Evolutionary conservation across 2,329 filamentous ascomycete genomes (phyloP).

Genomic region (Endothia cerciana): DNA sequence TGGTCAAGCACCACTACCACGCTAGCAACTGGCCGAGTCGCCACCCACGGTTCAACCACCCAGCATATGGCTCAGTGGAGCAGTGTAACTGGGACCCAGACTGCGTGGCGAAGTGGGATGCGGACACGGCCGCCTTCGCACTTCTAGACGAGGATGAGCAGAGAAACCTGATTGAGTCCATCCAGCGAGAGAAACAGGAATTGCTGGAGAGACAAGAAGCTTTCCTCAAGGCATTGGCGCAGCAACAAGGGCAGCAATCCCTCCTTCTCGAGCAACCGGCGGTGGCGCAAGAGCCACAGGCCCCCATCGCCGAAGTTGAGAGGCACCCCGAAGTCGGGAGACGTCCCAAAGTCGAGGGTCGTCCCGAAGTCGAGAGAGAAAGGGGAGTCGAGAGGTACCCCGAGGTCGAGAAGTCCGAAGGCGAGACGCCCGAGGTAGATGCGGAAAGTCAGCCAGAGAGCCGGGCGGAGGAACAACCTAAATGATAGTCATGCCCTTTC

Average conservation of each 20-base stretch:
- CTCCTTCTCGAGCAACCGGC: conserved; percentile 5
- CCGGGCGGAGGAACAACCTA: background rate
- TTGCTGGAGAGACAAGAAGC: conserved; percentile 31
- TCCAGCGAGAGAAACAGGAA: conserved; percentile 37
- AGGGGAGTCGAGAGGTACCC: background rate
- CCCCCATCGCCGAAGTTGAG: background rate
- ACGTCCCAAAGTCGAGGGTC: background rate
- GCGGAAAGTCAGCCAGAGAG: background rate
- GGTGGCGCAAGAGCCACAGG: background rate
- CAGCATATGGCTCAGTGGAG: conserved; percentile 71
- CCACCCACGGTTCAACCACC: conserved; percentile 69
- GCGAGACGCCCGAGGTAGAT: background rate
- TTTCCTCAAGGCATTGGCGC: conserved; percentile 19
- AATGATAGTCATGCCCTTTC: conserved; percentile 1
- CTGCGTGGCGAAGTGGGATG: conserved; percentile 69
- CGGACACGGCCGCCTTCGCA: conserved; percentile 64
- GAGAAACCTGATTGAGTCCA: conserved; percentile 48
- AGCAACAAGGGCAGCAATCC: conserved; percentile 21
- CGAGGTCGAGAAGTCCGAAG: background rate
- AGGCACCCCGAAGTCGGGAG: background rate
- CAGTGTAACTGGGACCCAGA: conserved; percentile 70
- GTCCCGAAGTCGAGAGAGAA: background rate
- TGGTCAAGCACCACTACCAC: conserved; percentile 77
- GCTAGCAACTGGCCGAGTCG: conserved; percentile 71
- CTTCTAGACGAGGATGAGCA: conserved; percentile 63